Base-by-base conservation (phyloP, 345 rosid species). In the Turritis glabra region DNA sequence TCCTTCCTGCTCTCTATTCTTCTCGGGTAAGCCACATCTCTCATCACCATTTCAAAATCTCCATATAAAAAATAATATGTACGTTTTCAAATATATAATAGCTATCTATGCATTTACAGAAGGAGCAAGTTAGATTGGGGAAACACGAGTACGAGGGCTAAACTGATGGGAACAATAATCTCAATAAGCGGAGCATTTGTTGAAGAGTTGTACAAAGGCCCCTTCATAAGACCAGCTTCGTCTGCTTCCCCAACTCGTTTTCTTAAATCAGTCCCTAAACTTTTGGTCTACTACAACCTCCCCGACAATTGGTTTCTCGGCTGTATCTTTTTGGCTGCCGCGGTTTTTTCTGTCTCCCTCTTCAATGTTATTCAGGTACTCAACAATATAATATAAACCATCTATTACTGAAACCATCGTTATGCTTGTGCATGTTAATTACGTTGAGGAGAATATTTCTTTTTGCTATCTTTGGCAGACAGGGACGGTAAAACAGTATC, bases 241-340 rank as follows among this genome's bases (percentile, higher is more conserved):
- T 32, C 79, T 40, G 63, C 83, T 50, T 67, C 82, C 38, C 75
- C 78, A 54, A 73, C 14, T 53, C 70, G 46, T 53, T 77, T 67
- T 4, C 86, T 80, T 58, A 60, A 65, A 59, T 52, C 47, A 8
- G 47, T 72, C 21, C 85, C 80, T 17, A 80, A 69, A 4, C 84
- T 81, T 30, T 69, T 88, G n/a, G 77, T 90, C 54, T 88, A 82
- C 76, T 86, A 85, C 84, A 72, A 68, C 21, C 25, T 67, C 41
- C 83, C 92, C 12, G 82, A 89, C 67, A 76, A 82, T 47, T 93
- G 98, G 97, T 55, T 85, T 26, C 85, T 87, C 43, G 98, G 95
- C 8, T 82, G 90, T 51, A 9, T 84, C n/a, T 77, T 90, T 74
- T 85, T 93, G 14, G 93, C 91, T 7, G 85, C 87, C 57, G 87